A percentile compares a stretch with the other conserved stretches of the same genome.
phyloP scores from a whole-genome alignment of 2,329 filamentous ascomycete genomes.

The Epichloe brachyelytri region DNA sequence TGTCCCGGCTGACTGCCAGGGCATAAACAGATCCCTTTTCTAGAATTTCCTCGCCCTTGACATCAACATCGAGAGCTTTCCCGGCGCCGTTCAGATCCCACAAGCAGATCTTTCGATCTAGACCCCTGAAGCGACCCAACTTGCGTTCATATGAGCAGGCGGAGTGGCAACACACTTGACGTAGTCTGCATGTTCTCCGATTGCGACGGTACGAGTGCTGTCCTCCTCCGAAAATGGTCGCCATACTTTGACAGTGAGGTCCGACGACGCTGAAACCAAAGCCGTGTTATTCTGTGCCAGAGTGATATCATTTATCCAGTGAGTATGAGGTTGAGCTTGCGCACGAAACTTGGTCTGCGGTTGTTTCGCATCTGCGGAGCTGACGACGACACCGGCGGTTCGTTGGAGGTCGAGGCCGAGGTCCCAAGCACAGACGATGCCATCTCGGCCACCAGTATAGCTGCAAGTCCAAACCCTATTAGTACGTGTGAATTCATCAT shows the following conservation, averaged over 20 bases:
- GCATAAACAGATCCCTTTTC: constrained; percentile 96
- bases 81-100: constrained; percentile 89
- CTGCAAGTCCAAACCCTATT: constrained; percentile 30
- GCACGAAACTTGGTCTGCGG: constrained; percentile 44
- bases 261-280: constrained; percentile 83
- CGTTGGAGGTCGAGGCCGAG: constrained; percentile 54
- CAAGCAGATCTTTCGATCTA: constrained; percentile 82
- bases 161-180: constrained; percentile 88
- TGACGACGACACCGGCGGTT: constrained; percentile 14
- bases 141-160: constrained; percentile 40
- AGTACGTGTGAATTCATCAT: neutral
- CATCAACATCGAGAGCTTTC: constrained; percentile 75
- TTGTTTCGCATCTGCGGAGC: constrained; percentile 17
- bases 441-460: constrained; percentile 92
- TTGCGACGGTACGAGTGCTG: constrained; percentile 45
- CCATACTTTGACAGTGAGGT: constrained; percentile 88
- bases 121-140: constrained; percentile 91
- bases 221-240: constrained; percentile 54
- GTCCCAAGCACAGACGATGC: constrained; percentile 93
- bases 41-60: constrained; percentile 65
- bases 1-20: constrained; percentile 62
- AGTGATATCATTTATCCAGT: constrained; percentile 91
- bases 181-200: constrained; percentile 91
- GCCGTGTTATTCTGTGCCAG: constrained; percentile 66
- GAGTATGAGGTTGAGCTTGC: constrained; percentile 66